phyloP scores from a whole-genome alignment of 768 basidiomycete species.

The Pleurotus cornucopiae region DNA sequence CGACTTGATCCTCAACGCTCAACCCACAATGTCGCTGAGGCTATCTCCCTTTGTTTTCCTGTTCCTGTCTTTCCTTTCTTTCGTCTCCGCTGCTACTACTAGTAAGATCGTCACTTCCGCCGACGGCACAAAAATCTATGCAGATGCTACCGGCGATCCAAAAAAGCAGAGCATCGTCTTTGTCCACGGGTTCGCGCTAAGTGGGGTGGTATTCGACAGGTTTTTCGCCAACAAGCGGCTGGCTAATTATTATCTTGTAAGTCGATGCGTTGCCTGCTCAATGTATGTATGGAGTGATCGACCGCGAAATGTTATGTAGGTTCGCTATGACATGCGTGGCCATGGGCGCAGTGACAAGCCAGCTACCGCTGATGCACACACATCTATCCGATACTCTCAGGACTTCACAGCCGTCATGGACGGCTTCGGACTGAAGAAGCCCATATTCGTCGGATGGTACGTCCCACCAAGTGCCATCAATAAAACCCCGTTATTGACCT shows the following conservation, averaged over 20 bases:
- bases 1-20: no score
- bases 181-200: conserved; percentile 5
- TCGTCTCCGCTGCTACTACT: neutral
- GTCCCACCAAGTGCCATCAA: neutral
- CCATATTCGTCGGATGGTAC: conserved; percentile 28
- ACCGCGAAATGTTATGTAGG: conserved; percentile 12
- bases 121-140: conserved; percentile 32
- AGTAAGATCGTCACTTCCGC: conserved; percentile 13
- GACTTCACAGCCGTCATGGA: conserved; percentile 26
- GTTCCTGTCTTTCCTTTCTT: conserved; percentile 15
- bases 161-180: conserved; percentile 10
- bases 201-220: conserved; percentile 6
- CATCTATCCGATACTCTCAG: conserved; percentile 13
- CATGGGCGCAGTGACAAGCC: conserved; percentile 32
- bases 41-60: conserved; percentile 19
- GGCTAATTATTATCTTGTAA: conserved; percentile 1
- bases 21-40: no score
- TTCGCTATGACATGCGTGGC: conserved; percentile 30
- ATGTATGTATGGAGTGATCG: no score
- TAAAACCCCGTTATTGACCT: neutral
- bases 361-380: neutral
- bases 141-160: conserved; percentile 6
- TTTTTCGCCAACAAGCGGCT: conserved; percentile 1
- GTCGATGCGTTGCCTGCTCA: neutral
- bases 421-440: conserved; percentile 24